Evolutionary conservation across 2,329 filamentous ascomycete species (phyloP).

Genomic region (Paracoccidioides lutzii): DNA sequence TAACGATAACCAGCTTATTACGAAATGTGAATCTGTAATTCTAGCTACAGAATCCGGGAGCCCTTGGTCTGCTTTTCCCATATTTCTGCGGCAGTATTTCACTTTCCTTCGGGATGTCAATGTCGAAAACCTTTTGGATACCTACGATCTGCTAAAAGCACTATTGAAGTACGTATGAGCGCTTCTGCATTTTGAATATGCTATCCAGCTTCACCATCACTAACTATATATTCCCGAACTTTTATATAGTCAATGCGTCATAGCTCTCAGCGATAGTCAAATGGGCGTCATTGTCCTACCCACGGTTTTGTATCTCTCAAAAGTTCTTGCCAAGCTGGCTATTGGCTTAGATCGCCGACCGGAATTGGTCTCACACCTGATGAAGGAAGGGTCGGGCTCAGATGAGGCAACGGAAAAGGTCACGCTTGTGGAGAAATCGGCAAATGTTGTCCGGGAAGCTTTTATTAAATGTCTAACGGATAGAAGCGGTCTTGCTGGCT

Average conservation of each 20-base stretch:
- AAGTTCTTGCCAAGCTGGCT: conserved; percentile 67
- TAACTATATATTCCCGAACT: not conserved
- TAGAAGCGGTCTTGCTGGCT: conserved; percentile 50
- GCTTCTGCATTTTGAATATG: not conserved
- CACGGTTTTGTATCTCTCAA: conserved; percentile 69
- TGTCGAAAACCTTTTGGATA: conserved; percentile 58
- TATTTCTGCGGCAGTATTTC: conserved; percentile 71
- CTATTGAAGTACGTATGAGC: conserved; percentile 55
- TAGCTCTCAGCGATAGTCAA: conserved; percentile 64
- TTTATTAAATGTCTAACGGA: conserved; percentile 85
- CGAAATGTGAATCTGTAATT: conserved; percentile 48
- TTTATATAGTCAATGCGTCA: conserved; percentile 57
- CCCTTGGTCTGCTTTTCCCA: conserved; percentile 63
- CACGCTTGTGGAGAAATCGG: conserved; percentile 74
- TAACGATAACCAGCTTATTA: conserved; percentile 39
- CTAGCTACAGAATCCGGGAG: conserved; percentile 52
- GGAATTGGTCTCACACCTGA: conserved; percentile 57
- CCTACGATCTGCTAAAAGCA: conserved; percentile 61
- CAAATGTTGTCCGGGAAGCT: conserved; percentile 78
- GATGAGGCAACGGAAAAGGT: conserved; percentile 54
- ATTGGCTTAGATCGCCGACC: conserved; percentile 72
- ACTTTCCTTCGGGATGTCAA: conserved; percentile 70
- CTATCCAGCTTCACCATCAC: not conserved
- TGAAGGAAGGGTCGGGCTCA: conserved; percentile 27
- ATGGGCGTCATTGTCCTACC: conserved; percentile 72